Conservation (phyloP, 768 basidiomycete species). For the Suillus decipiens region DNA sequence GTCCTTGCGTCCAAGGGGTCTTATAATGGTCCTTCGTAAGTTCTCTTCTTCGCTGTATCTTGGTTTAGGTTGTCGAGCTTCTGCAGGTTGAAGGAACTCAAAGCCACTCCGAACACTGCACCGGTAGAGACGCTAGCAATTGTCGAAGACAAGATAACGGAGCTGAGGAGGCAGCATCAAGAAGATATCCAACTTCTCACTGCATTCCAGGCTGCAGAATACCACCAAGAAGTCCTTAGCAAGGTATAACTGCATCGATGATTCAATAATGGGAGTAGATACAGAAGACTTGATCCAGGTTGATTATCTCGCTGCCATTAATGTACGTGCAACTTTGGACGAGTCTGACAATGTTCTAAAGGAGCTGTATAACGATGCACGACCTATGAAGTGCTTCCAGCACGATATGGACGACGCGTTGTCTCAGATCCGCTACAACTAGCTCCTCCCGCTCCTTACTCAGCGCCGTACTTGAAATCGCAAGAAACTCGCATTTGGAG, state of each 20-base stretch:
- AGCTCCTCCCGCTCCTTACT: slow-evolving; percentile 24
- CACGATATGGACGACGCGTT: slow-evolving; percentile 31
- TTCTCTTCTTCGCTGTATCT: neutral
- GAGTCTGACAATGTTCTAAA: slow-evolving; percentile 12
- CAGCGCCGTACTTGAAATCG: slow-evolving; percentile 17
- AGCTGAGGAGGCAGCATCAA: slow-evolving; percentile 31
- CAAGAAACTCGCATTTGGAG: slow-evolving; percentile 26
- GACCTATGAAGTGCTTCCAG: slow-evolving; percentile 23
- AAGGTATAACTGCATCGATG: slow-evolving; percentile 25
- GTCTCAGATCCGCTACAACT: slow-evolving; percentile 31
- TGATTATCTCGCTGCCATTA: slow-evolving; percentile 26
- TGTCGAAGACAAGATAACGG: slow-evolving; percentile 30
- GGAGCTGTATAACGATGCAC: slow-evolving; percentile 22
- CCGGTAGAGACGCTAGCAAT: slow-evolving; percentile 27
- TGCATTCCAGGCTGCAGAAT: slow-evolving; percentile 31
- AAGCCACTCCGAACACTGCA: slow-evolving; percentile 10
- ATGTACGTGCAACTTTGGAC: slow-evolving; percentile 14
- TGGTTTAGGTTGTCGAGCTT: slow-evolving; percentile 13
- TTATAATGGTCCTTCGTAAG: slow-evolving; percentile 41
- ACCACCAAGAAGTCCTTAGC: slow-evolving; percentile 37
- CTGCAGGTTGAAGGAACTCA: slow-evolving; percentile 26
- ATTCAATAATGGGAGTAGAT: slow-evolving; percentile 30
- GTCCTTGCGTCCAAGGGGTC: slow-evolving; percentile 42
- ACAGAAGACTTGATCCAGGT: slow-evolving; percentile 26
- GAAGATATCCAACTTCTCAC: slow-evolving; percentile 33